phyloP scores from a whole-genome alignment of 1,284 basidiomycete genomes.

The Phlebopus sp. region DNA sequence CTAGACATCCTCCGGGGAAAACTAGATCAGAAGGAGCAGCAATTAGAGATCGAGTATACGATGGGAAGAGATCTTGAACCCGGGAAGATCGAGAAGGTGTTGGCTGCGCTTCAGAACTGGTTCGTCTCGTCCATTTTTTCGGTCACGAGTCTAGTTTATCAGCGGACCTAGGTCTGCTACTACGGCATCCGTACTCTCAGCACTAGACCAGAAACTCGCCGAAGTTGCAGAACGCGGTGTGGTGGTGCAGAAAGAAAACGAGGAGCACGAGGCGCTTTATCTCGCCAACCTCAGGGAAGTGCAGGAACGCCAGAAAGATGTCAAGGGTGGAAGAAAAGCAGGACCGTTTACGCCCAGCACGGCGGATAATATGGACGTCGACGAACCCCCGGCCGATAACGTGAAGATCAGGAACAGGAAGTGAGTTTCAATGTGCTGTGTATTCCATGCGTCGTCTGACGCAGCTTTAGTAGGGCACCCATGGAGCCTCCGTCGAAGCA shows the following conservation, averaged over 20 bases:
- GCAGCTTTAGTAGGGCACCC: conserved; percentile 23
- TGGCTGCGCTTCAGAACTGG: conserved; percentile 71
- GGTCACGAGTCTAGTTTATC: conserved; percentile 3
- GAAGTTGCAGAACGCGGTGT: conserved; percentile 31
- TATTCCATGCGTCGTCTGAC: conserved; percentile 2
- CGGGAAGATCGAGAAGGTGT: conserved; percentile 58
- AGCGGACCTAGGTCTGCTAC: conserved; percentile 59
- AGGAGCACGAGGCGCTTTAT: conserved; percentile 36
- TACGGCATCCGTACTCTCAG: conserved; percentile 58
- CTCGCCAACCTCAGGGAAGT: conserved; percentile 39
- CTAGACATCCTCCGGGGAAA: conserved; percentile 84
- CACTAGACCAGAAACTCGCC: conserved; percentile 48
- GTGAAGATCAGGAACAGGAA: conserved; percentile 50
- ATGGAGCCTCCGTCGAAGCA: conserved; percentile 36
- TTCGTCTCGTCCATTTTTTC: conserved; percentile 35
- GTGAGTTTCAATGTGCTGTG: conserved; percentile 34
- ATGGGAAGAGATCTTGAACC: conserved; percentile 85
- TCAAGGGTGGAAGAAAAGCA: conserved; percentile 38
- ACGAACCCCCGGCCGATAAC: conserved; percentile 38
- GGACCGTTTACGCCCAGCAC: conserved; percentile 21
- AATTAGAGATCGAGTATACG: conserved; percentile 87
- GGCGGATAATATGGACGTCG: conserved; percentile 48
- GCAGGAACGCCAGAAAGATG: conserved; percentile 46
- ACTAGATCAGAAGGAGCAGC: conserved; percentile 85
- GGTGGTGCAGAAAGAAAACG: conserved; percentile 28